Evolutionary conservation across 1,284 basidiomycete genomes (phyloP), one percentile per base, ranked within the genome.

Genomic region (Heterobasidion parviporum): DNA sequence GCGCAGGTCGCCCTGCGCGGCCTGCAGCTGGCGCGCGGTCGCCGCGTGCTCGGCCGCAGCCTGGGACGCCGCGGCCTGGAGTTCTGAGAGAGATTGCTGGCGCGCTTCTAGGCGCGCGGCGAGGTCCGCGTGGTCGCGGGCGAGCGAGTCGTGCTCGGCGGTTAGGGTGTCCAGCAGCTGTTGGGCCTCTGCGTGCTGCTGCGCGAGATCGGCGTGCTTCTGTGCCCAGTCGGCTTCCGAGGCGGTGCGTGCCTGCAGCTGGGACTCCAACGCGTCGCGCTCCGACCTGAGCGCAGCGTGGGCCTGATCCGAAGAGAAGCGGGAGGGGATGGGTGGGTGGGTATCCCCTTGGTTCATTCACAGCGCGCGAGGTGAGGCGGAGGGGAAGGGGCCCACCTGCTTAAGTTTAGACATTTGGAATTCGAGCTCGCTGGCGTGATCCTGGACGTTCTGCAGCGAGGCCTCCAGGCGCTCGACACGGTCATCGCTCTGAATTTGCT

Each of bases 401-500:
- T 85, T 87, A 46, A 87, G 69, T 65, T 87, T 89, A 16, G 85
- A 83, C 15, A 92, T 71, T 63, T 88, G 87, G 62, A 89, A 87
- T 62, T 90, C 88, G 5, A 91, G 76, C 64, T 90, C 87, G 58
- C 89, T 88, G 2, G 85, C 85, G 56, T 84, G 85, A 64, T 91
- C 82, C 62, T 89, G 87, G 34, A 84, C 85, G 62, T 89, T 84
- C 65, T 83, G 84, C 53, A 92, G 70, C 4, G 83, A 85, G 47
- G 72, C 71, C 64, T 91, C 88, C 43, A 91, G 69, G 46, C 77
- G 75, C 62, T 90, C 89, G 18, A 83, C 82, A 38, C 87, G 83
- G 67, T 92, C 88, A 64, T 92, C 89, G 59, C 80, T 82, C 66
- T 91, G 81, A 32, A 91, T 85, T 60, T 89, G 87, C 61, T 91